These are phyloP conservation scores for Polytolypa hystricis DNA, from an alignment of 2,329 filamentous ascomycete genomes.

Conservation along the genomic window DNA sequence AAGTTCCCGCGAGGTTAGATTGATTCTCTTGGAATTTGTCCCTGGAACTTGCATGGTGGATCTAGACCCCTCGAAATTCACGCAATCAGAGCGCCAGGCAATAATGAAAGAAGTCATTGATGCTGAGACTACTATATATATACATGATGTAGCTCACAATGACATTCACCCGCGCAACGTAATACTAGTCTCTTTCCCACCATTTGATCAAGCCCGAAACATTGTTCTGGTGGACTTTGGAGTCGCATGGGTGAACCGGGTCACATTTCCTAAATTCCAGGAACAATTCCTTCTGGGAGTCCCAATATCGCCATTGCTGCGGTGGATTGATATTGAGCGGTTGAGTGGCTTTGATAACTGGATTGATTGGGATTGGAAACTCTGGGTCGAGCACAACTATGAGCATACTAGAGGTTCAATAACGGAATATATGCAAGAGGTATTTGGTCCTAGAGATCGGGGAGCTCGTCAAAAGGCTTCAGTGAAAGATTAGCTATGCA, in stretches of 20 bases:
- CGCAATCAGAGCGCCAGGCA: constrained; percentile 6
- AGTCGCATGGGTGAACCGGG: neutral
- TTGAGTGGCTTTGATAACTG: constrained; percentile 7
- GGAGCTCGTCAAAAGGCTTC: too few species aligned
- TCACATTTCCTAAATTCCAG: constrained; percentile 1
- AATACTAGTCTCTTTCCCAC: constrained; percentile 4
- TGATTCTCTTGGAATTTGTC: constrained; percentile 11
- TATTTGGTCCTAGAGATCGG: too few species aligned
- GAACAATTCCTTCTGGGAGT: constrained; percentile 4
- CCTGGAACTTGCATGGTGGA: constrained; percentile 6
- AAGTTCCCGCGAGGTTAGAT: constrained; percentile 8
- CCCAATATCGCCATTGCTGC: constrained; percentile 6
- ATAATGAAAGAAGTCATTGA: constrained; percentile 11
- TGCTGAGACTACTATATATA: constrained; percentile 9
- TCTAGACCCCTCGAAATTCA: constrained; percentile 6
- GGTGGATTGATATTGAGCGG: constrained; percentile 6
- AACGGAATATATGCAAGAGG: constrained; percentile 6
- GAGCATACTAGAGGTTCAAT: constrained; percentile 5
- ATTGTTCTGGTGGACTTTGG: constrained; percentile 8
- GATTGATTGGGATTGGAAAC: constrained; percentile 11
- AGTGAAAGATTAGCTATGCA: too few species aligned
- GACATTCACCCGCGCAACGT: constrained; percentile 12
- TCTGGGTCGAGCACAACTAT: constrained; percentile 9
- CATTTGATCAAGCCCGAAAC: neutral
- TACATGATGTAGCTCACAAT: constrained; percentile 6